A percentile compares a stretch with the other conserved stretches of the same genome.
These are phyloP conservation scores for Conticribra weissflogii DNA, from an alignment of 108 stramenopile species.

Conservation along the genomic window DNA sequence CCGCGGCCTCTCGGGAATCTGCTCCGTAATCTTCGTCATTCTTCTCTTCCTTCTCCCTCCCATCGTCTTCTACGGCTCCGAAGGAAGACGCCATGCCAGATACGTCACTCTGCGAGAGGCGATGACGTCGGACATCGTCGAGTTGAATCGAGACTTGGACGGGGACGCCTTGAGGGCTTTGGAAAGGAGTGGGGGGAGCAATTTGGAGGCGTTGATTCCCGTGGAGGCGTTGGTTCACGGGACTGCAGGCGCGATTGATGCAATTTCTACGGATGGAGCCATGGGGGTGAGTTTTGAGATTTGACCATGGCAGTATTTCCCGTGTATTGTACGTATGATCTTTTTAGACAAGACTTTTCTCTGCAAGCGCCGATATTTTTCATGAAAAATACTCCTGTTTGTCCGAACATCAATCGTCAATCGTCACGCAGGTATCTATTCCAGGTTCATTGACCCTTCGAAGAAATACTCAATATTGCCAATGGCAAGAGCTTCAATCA, in stretches of 20 bases:
- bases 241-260: not conserved
- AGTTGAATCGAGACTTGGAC: conserved; percentile 2
- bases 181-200: not conserved
- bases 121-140: conserved; percentile 17
- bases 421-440: conserved; percentile 16
- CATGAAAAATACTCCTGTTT: no score
- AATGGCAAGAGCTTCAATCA: conserved; percentile 31
- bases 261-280: not conserved
- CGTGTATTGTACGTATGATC: no score
- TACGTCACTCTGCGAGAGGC: conserved; percentile 24
- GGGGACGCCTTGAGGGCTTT: not conserved
- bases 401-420: no score
- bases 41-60: conserved; percentile 32
- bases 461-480: conserved; percentile 37
- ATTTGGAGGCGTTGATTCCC: not conserved
- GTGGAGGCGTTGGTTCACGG: not conserved
- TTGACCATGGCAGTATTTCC: no score
- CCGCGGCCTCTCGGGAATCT: conserved; percentile 23
- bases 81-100: conserved; percentile 21
- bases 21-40: conserved; percentile 37
- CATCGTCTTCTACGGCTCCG: conserved; percentile 22
- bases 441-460: conserved; percentile 29
- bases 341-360: no score
- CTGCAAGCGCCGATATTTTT: no score
- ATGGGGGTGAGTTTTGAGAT: no score